Base-by-base conservation (phyloP, 2,329 filamentous ascomycete genomes). In the Pseudogymnoascus sp. region DNA sequence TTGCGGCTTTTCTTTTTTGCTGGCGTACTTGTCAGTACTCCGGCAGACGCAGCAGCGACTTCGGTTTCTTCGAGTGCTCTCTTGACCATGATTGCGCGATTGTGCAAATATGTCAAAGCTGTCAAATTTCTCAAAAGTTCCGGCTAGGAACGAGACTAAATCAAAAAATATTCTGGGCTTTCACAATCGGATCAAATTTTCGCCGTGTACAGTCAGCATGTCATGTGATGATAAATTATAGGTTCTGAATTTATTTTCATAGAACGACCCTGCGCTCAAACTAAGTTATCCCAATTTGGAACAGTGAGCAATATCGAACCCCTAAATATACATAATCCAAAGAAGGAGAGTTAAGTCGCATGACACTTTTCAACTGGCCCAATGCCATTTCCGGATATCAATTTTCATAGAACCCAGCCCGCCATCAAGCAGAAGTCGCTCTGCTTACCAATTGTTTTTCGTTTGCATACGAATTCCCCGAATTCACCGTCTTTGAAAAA, bases 21-120 rank as follows among this genome's bases (percentile, higher is more conserved):
- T 23, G 61, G 45, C 59, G 65, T 2, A 59, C 35, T 38, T 37
- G 18, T 15, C n/a, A 13, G 35, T 33, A 57, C 61, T 57, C 64
- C 62, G 19, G 52, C 37, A 1, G 52, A n/a, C 37, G 55, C 26
- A n/a, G 52, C 48, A 18, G 57, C 59, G 7, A 68, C 52, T 15
- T 63, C 68, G 9, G 68, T 57, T 38, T 69, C 68, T 26, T 71
- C 69, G 12, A 71, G 57, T 6, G 66, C 64, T 34, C 69, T 67
- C 67, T 71, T 71, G 12, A 65, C 57, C 70, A 71, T 71, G 34
- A 55, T 59, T 63, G 60, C 48, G 19, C 13, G 30, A 52, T 60
- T 56, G 39, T 39, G 26, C 35, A 38, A 58, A 58, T 41, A n/a
- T 58, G 39, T 30, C 57, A 30, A 58, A 45, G 13, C 39, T 45